Evolutionary conservation across 1,139 yeast species (phyloP), one percentile per base, ranked within the genome.

Genomic region (Yamadazyma atlantica): DNA sequence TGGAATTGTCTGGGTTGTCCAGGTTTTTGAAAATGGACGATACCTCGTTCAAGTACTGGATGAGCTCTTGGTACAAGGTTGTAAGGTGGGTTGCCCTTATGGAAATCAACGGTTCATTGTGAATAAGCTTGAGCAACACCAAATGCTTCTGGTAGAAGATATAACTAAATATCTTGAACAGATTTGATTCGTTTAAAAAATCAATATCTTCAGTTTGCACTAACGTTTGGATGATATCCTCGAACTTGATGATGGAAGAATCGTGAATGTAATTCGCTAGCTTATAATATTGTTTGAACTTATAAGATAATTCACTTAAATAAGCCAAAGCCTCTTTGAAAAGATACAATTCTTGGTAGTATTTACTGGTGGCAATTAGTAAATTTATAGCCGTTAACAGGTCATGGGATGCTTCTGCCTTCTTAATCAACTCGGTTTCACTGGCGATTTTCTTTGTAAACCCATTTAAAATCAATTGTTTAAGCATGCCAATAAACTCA

Each of bases 321-420:
- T 72, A 64, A 3, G 55, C 55, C 30, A 81, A 57, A 0, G 89
- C 69, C 38, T 84, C 92, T 37, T 78, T 83, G 36, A 69, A 63
- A 4, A 85, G 60, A 33, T 68, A 66, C 65, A 84, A 66, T 35
- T 75, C 73, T 35, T 73, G 74, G 43, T 63, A 57, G 2, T 64
- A 47, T 25, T 55, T 52, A 10, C 69, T 64, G 31, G 63, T 49
- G 9, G 48, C 43, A 29, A 64, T 49, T 37, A 56, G 53, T 23
- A 48, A 33, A 34, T 41, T 42, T 8, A 44, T 30, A 23, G 35
- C 36, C 29, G 44, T 31, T 19, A 46, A 50, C 24, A 32, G 36
- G 2, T 32, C 26, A 2, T 27, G 29, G 4, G 41, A 32, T 4
- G 16, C 17, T n/a, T 28, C 21, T 9, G 30, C 21, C 12, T 16